Evolutionary conservation across 2,329 filamentous ascomycete species (phyloP).

Genomic region (Rutstroemia sydowiana): DNA sequence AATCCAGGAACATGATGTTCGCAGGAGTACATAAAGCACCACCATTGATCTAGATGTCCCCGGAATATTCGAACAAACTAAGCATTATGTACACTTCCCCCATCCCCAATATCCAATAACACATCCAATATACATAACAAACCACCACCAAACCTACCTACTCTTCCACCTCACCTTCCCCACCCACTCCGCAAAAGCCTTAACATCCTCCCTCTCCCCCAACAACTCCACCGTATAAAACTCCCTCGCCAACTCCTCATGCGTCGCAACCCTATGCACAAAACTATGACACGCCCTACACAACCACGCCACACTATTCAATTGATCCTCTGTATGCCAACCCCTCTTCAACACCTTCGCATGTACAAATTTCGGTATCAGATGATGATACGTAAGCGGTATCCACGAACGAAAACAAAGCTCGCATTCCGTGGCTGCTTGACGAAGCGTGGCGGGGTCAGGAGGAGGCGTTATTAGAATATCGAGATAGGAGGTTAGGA

Average conservation of each 20-base stretch:
- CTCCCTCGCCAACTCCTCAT: slow-evolving; percentile 69
- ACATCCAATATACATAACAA: too few relatives aligned
- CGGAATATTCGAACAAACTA: too few relatives aligned
- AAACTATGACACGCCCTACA: slow-evolving; percentile 79
- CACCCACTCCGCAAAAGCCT: slow-evolving; percentile 66
- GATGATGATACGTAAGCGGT: slow-evolving; percentile 73
- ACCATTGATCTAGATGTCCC: too few relatives aligned
- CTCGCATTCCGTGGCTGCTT: slow-evolving; percentile 55
- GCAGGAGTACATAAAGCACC: too few relatives aligned
- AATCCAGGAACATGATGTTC: too few relatives aligned
- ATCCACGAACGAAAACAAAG: slow-evolving; percentile 70
- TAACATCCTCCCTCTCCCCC: slow-evolving; percentile 62
- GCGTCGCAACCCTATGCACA: slow-evolving; percentile 66
- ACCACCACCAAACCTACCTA: slow-evolving; percentile 23
- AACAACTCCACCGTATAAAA: slow-evolving; percentile 69
- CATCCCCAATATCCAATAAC: too few relatives aligned
- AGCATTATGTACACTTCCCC: too few relatives aligned
- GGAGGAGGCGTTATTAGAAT: slow-evolving; percentile 55
- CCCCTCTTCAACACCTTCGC: slow-evolving; percentile 68
- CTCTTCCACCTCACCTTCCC: slow-evolving; percentile 65
- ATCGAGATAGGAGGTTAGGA: slow-evolving; percentile 56
- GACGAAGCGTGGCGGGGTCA: slow-evolving; percentile 49
- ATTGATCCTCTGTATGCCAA: slow-evolving; percentile 68
- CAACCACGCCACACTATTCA: slow-evolving; percentile 80
- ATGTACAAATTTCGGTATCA: slow-evolving; percentile 74